phyloP scores from a whole-genome alignment of 345 rosid genomes.

The Pistacia vera region DNA sequence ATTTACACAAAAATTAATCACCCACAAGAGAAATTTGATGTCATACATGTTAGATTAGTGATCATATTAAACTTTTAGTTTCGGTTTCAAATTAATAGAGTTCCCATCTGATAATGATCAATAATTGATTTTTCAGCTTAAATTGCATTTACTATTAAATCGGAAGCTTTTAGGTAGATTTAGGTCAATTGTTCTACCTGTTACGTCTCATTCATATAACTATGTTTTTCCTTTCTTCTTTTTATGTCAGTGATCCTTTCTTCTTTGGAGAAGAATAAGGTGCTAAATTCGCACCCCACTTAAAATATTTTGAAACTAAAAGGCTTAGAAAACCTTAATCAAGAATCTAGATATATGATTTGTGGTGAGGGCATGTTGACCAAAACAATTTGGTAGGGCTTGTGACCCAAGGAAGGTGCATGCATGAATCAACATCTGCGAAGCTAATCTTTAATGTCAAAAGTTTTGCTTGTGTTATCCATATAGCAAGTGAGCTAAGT shows the following conservation, averaged over 20 bases:
- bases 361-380: constrained; percentile 18
- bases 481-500: too few relatives aligned
- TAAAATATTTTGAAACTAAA: background rate
- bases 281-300: constrained; percentile 3
- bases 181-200: background rate
- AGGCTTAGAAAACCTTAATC: constrained; percentile 4
- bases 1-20: too few relatives aligned
- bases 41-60: background rate
- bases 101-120: too few relatives aligned
- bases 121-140: too few relatives aligned
- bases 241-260: background rate
- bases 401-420: background rate
- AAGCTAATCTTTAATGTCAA: background rate
- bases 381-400: constrained; percentile 24
- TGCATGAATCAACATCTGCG: background rate
- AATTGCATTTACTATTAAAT: too few relatives aligned
- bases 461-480: background rate
- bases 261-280: background rate
- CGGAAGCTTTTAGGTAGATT: background rate
- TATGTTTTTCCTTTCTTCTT: background rate
- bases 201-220: background rate
- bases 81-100: background rate
- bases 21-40: too few relatives aligned
- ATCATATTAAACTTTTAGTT: background rate
- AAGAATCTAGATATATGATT: constrained; percentile 16